Base-by-base conservation (phyloP, 345 rosid genomes). In the Brassica nigra region DNA sequence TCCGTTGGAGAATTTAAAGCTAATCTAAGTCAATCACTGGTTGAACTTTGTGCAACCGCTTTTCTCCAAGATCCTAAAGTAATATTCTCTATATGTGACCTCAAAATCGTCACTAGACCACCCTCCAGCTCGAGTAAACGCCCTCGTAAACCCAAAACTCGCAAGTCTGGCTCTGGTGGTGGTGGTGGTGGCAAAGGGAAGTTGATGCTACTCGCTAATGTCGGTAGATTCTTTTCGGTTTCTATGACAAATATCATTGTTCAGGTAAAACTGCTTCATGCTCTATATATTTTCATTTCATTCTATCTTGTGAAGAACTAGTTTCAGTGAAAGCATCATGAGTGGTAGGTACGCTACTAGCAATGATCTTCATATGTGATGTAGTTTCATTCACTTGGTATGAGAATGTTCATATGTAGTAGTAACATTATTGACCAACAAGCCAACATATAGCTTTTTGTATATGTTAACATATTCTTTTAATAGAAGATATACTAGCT, bases 31-130 rank as follows among this genome's bases (percentile, higher is more conserved):
- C 98, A 91, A 85, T 91, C 97, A 18, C 83, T 93, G 88, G 89
- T 90, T 83, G 90, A 88, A 81, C 97, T 92, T 80, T 96, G 92
- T 65, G 94, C 84, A 71, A 91, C 86, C 76, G 88, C 90, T 82
- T 81, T 88, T 74, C 87, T 93, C 3, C 89, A 86, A 78, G 98
- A 91, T 80, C 99, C 99, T 36, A 95, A 95, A 88, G 85, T 95
- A 33, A 94, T 90, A 76, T 77, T 95, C 66, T 78, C 91, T 44
- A 85, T 95, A 83, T 84, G 89, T 71, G 98, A 95, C 81, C 73
- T 95, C 69, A 93, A 95, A 87, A 49, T 95, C 70, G 91, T 93
- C 23, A 77, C 88, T 83, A 89, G 97, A 82, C 81, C 92, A 78
- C 81, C 92, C 36, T 84, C 97, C 44, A 84, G 30, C 55, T 83